Percentiles rank a stretch among this genome's conserved stretches.
Conservation (phyloP, 192 early-diverging fungal genomes). For the Coemansia javaensis region DNA sequence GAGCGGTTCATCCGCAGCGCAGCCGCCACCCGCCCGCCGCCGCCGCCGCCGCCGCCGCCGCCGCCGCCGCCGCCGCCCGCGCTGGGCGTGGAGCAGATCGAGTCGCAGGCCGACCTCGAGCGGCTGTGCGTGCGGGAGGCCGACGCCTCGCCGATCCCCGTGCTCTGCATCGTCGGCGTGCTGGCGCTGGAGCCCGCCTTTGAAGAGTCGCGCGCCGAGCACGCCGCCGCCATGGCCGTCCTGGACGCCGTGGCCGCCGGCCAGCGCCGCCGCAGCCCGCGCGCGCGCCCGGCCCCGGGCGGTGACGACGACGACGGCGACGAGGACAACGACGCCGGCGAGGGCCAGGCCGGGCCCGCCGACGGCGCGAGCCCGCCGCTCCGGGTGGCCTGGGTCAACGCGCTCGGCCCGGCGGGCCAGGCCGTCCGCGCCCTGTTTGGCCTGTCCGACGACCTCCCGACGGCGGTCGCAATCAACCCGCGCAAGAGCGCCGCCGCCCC, state of each 20-base stretch:
- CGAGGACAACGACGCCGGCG: slow-evolving; percentile 27
- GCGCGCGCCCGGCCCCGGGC: neutral
- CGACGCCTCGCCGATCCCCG: slow-evolving; percentile 51
- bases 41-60: slow-evolving; percentile 2
- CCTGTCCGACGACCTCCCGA: slow-evolving; percentile 57
- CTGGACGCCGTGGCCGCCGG: slow-evolving; percentile 11
- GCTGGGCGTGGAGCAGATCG: slow-evolving; percentile 45
- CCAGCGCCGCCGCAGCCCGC: slow-evolving; percentile 31
- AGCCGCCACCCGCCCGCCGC: slow-evolving; percentile 16
- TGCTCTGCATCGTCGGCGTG: slow-evolving; percentile 38
- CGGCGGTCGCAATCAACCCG: slow-evolving; percentile 54
- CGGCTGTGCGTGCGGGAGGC: slow-evolving; percentile 35
- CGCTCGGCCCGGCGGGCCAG: slow-evolving; percentile 40
- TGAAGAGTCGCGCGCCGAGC: slow-evolving; percentile 33
- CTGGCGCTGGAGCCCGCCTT: slow-evolving; percentile 28
- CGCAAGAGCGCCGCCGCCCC: slow-evolving; percentile 56
- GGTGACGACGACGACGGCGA: slow-evolving; percentile 18
- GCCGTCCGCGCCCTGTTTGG: slow-evolving; percentile 52
- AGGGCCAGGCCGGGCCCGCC: slow-evolving; percentile 41
- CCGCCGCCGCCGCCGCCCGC: slow-evolving; percentile 6
- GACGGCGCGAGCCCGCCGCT: slow-evolving; percentile 34
- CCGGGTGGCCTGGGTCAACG: slow-evolving; percentile 62
- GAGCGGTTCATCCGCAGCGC: slow-evolving; percentile 29
- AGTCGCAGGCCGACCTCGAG: slow-evolving; percentile 50
- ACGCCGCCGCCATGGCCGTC: slow-evolving; percentile 15